phyloP scores from a whole-genome alignment of 1,139 yeast species.

The Suhomyces guaymorum region DNA sequence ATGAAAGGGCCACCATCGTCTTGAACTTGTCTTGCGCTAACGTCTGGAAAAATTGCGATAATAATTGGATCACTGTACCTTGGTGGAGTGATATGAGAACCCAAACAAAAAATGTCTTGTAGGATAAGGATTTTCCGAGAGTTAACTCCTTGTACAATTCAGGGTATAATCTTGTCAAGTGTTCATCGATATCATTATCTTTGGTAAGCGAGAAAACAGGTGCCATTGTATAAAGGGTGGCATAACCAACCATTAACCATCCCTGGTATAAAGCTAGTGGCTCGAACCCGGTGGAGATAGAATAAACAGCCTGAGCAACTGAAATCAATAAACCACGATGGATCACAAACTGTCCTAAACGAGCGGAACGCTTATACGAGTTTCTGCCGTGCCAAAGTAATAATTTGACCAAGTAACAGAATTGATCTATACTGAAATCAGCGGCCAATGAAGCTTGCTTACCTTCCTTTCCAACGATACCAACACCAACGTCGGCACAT shows the following conservation, averaged over 20 bases:
- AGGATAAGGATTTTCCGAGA: conserved; percentile 81
- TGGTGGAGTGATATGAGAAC: conserved; percentile 83
- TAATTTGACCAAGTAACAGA: conserved; percentile 82
- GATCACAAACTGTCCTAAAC: conserved; percentile 90
- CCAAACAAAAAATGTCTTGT: conserved; percentile 90
- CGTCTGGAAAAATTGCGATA: conserved; percentile 76
- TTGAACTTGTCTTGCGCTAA: conserved; percentile 55
- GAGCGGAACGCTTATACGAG: conserved; percentile 92
- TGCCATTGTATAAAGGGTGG: conserved; percentile 96
- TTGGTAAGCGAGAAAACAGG: conserved; percentile 94
- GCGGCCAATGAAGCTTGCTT: conserved; percentile 97
- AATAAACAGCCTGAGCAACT: conserved; percentile 94
- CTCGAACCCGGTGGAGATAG: conserved; percentile 82
- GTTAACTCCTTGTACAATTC: conserved; percentile 93
- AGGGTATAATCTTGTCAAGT: conserved; percentile 86
- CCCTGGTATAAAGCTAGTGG: conserved; percentile 95
- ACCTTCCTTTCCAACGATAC: conserved; percentile 98
- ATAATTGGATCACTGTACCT: conserved; percentile 77
- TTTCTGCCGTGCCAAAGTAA: conserved; percentile 98
- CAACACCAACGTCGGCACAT: conserved; percentile 98
- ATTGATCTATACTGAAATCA: conserved; percentile 91
- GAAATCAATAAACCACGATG: conserved; percentile 94
- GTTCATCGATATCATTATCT: conserved; percentile 90
- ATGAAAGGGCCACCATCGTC: conserved; percentile 83
- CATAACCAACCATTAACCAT: conserved; percentile 97